Base-by-base conservation (phyloP, 371 early-diverging fungal species). In the Mortierella sp. region DNA sequence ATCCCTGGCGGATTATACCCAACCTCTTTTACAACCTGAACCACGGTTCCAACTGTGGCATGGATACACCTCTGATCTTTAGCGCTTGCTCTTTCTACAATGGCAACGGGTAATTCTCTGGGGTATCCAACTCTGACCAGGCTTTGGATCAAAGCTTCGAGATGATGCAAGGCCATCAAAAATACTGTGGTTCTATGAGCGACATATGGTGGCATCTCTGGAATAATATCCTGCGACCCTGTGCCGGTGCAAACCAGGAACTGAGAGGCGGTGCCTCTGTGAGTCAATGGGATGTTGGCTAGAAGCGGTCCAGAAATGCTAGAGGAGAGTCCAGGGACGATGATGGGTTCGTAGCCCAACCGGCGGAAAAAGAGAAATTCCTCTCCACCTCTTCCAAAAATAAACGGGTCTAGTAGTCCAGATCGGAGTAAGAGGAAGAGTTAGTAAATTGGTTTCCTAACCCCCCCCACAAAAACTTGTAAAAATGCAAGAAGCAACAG, bases 351-450 rank as follows among this genome's bases (percentile, higher is more conserved):
- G 59, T 87, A 91, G 21, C 92, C 92, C 70, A 91, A 86, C 15
- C 86, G 80, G 43, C 91, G 86, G 83, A 94, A 94, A 74, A 89
- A 93, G 33, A 93, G 69, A 9, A 93, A 88, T 70, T 97, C 98
- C 80, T 97, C 98, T n/a, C 94, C 97, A 58, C 97, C 97, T 50
- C 98, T 91, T 28, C 97, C 97, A 85, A 96, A 97, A 22, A 97
- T 87, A 84, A 94, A 97, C 41, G 96, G 96, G 81, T 97, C 97
- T 88, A 61, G 47, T 19, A 11, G 53, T 43, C 16, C 45, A 53
- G 60, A 28, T 57, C 32, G 32, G 63, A 13, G 10, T 36, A 36
- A 61, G 61, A 32, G 53, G 43, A 10, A 9, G 32, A 19, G n/a
- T 58, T 13, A 62, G 50, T 28, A 16, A 28, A 40, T 7, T 15